Evolutionary conservation across 768 basidiomycete species (phyloP).

Genomic region (Psilocybe cyanescens): DNA sequence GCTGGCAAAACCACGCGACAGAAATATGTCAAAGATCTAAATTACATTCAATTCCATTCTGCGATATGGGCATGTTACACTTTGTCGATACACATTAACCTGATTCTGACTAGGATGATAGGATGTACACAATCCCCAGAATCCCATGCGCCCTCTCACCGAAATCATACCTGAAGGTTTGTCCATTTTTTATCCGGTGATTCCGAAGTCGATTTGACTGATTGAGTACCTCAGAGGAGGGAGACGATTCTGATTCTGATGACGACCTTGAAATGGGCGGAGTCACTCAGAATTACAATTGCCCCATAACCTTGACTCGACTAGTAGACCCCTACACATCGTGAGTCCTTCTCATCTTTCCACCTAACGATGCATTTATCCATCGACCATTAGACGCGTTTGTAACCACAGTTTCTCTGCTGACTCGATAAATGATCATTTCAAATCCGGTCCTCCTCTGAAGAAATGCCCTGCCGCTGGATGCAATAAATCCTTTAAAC

Average conservation of each 20-base stretch:
- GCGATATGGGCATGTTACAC: conserved; percentile 61
- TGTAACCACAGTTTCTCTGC: conserved; percentile 88
- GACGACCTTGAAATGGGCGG: conserved; percentile 92
- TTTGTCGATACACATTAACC: conserved; percentile 1
- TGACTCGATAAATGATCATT: conserved; percentile 68
- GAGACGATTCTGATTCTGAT: conserved; percentile 82
- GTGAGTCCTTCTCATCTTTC: conserved; percentile 46
- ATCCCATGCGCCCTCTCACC: conserved; percentile 76
- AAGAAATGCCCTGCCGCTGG: conserved; percentile 73
- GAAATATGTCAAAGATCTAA: conserved; percentile 68
- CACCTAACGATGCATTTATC: conserved; percentile 6
- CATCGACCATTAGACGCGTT: conserved; percentile 43
- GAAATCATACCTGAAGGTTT: conserved; percentile 73
- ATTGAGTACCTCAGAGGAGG: conserved; percentile 59
- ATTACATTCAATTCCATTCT: conserved; percentile 67
- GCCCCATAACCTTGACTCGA: conserved; percentile 74
- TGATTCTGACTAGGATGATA: conserved; percentile 28
- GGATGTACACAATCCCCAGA: conserved; percentile 70
- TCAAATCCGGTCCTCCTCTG: conserved; percentile 38
- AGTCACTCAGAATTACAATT: conserved; percentile 80
- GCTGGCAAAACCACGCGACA: conserved; percentile 70
- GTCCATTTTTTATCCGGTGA: conserved; percentile 4
- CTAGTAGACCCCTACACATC: conserved; percentile 81
- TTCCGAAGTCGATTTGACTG: not conserved
- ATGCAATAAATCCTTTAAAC: conserved; percentile 61